These are phyloP conservation scores for Paulownia fortunei DNA, from an alignment of 257 asterid genomes.

Conservation along the genomic window DNA sequence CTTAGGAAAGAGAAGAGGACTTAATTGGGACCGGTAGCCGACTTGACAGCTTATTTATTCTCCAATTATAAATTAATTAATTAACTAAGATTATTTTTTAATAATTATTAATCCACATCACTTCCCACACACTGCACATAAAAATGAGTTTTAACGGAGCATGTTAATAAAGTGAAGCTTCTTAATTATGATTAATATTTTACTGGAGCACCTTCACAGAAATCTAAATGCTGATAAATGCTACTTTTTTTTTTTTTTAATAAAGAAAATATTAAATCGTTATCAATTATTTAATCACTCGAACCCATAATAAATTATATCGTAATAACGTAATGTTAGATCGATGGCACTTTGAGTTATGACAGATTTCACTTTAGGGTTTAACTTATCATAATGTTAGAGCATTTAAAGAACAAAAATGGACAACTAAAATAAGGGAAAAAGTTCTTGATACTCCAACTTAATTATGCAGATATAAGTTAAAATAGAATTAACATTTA, in stretches of 20 bases:
- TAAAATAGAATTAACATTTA: not conserved
- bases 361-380: conserved; percentile 15
- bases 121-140: conserved; percentile 22
- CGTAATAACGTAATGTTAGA: no score
- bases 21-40: conserved; percentile 5
- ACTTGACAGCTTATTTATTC: conserved; percentile 27
- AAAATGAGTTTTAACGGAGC: conserved; percentile 38
- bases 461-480: not conserved
- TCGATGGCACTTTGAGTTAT: no score
- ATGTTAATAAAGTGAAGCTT: conserved; percentile 41
- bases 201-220: conserved; percentile 32
- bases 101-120: conserved; percentile 26
- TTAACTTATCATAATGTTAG: not conserved
- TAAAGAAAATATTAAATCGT: no score
- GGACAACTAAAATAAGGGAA: conserved; percentile 3
- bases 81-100: conserved; percentile 8
- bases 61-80: conserved; percentile 16
- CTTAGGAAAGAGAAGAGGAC: not conserved
- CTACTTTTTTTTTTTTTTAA: no score
- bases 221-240: conserved; percentile 26
- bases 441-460: not conserved
- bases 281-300: no score
- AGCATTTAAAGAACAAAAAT: not conserved
- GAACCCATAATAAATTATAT: no score
- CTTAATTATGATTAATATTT: conserved; percentile 29